Percentiles rank a stretch among this genome's conserved stretches.
These are phyloP conservation scores for Diplogelasinospora grovesii DNA, from an alignment of 495 filamentous ascomycete genomes.

Conservation along the genomic window DNA sequence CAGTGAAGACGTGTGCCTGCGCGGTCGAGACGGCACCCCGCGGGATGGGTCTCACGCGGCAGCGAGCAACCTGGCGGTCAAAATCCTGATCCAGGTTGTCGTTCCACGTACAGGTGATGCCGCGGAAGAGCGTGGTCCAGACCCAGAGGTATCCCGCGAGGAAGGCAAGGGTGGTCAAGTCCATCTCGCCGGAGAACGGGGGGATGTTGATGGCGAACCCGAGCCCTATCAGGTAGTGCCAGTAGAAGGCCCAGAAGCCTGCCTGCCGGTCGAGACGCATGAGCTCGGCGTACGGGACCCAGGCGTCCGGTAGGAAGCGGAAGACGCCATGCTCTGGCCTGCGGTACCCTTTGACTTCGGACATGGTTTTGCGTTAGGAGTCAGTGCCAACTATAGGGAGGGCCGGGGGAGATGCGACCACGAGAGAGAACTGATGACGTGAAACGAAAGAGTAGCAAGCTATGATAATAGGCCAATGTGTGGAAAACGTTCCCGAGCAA, in stretches of 20 bases:
- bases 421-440: too few relatives aligned
- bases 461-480: too few relatives aligned
- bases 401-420: too few relatives aligned
- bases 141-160: too few relatives aligned
- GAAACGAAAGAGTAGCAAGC: too few relatives aligned
- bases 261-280: slow-evolving; percentile 35
- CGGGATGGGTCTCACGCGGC: slow-evolving; percentile 32
- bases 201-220: slow-evolving; percentile 18
- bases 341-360: too few relatives aligned
- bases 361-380: too few relatives aligned
- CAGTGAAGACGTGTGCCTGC: slow-evolving; percentile 28
- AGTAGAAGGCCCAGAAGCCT: slow-evolving; percentile 30
- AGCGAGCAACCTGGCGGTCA: slow-evolving; percentile 34
- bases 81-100: slow-evolving; percentile 37
- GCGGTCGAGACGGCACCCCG: slow-evolving; percentile 34
- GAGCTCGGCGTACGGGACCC: slow-evolving; percentile 36
- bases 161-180: not conserved
- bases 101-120: slow-evolving; percentile 30
- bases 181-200: not conserved
- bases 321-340: slow-evolving; percentile 7
- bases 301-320: slow-evolving; percentile 22
- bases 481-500: too few relatives aligned
- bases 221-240: slow-evolving; percentile 28
- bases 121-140: slow-evolving; percentile 11
- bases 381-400: too few relatives aligned